Base-by-base conservation (phyloP, 192 early-diverging fungal genomes). In the Helicostylum pulchrum region DNA sequence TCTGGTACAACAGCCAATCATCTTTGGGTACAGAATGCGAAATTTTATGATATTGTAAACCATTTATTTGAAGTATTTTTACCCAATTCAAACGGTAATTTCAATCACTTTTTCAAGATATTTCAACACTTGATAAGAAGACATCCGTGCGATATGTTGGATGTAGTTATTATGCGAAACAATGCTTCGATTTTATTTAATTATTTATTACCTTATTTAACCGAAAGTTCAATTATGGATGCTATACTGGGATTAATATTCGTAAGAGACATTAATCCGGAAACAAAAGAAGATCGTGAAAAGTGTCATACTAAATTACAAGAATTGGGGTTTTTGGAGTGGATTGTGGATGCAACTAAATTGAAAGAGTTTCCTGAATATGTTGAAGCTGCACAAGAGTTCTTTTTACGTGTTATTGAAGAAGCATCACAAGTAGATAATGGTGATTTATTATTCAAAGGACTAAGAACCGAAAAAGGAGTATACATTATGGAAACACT, bases 81-180 rank as follows among this genome's bases (percentile, higher is more conserved):
- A 20, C 66, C 72, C 0, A 48, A 48, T 12, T 67, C 72, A 2
- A 48, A 68, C 45, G 72, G 61, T 17, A 73, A 73, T 53, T 50
- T 73, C 17, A 50, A 73, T 57, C 72, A 73, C 31, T 73, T 73
- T 43, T 42, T 23, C 42, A 73, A 73, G 34, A 68, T 68, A 26
- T 67, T 73, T 39, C 51, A 62, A 50, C 62, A 66, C 50, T 60
- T 73, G 7, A 31, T 62, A 23, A 67, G 66, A 32, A 55, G 72
- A 31, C 61, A 73, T 51, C 65, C 72, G 4, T 64, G 60, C 20
- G 55, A 59, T 44, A 67, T 68, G 54, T 17, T 73, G 53, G 66
- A 73, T 36, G 49, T 60, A 14, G 39, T 68, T 17, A 23, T 73
- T 20, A 34, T 64, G 32, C 32, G 52, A 15, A 31, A 64, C 43